A percentile compares a stretch with the other conserved stretches of the same genome.
Evolutionary conservation across 2,329 filamentous ascomycete species (phyloP).

Genomic region (Exserohilum turcica): DNA sequence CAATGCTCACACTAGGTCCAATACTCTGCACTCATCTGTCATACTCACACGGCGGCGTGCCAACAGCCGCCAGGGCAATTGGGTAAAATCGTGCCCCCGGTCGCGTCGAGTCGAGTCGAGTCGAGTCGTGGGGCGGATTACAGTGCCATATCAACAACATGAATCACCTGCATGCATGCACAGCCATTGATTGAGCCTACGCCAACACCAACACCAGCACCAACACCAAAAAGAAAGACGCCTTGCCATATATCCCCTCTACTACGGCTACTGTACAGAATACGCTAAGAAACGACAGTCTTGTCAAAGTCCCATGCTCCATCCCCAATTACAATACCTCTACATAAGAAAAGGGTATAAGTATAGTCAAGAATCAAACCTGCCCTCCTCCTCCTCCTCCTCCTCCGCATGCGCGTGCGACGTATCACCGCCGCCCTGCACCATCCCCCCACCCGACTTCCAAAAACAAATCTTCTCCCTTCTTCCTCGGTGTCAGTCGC

Average conservation of each 20-base stretch:
- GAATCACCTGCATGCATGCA: neutral
- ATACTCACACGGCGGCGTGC: slow-evolving; percentile 11
- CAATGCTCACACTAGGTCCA: neutral
- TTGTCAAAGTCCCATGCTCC: slow-evolving; percentile 1
- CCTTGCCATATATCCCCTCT: too few relatives aligned
- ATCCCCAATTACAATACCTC: slow-evolving; percentile 4
- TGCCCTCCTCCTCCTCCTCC: too few relatives aligned
- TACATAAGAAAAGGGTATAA: slow-evolving; percentile 12
- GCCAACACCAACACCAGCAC: too few relatives aligned
- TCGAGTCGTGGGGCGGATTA: slow-evolving; percentile 2
- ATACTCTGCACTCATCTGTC: too few relatives aligned
- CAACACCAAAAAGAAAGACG: too few relatives aligned
- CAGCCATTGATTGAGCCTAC: too few relatives aligned
- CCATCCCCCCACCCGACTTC: slow-evolving; percentile 41
- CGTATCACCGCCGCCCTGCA: slow-evolving; percentile 1
- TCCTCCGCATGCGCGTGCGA: neutral
- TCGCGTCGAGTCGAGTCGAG: too few relatives aligned
- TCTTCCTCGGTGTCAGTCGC: slow-evolving; percentile 67
- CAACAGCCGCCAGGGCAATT: slow-evolving; percentile 12
- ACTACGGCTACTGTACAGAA: too few relatives aligned
- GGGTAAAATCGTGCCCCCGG: slow-evolving; percentile 10
- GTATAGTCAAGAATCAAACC: slow-evolving; percentile 7
- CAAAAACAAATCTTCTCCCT: slow-evolving; percentile 67
- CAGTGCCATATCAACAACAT: neutral
- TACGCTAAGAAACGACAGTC: slow-evolving; percentile 8